phyloP scores from a whole-genome alignment of 2,329 filamentous ascomycete species.

The Xylariaceae sp. region DNA sequence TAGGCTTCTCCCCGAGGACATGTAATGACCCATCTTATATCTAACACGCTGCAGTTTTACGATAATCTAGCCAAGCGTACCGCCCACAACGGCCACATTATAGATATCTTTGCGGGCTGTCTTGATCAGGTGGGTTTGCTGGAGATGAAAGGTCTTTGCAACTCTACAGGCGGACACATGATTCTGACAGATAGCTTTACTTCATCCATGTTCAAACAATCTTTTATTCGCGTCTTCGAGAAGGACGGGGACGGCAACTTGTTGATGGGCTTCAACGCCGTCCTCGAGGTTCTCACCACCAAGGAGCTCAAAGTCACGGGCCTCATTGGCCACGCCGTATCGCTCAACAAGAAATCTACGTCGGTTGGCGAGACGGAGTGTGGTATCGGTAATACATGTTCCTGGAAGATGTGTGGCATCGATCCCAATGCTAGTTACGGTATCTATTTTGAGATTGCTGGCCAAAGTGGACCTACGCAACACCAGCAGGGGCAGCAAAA shows the following conservation, averaged over 20 bases:
- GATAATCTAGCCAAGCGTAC: slow-evolving; percentile 90
- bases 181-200: slow-evolving; percentile 98
- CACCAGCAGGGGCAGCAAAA: slow-evolving; percentile 86
- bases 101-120: slow-evolving; percentile 97
- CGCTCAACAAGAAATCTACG: slow-evolving; percentile 95
- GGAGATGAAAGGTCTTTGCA: slow-evolving; percentile 97
- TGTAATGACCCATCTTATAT: background rate
- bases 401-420: slow-evolving; percentile 99
- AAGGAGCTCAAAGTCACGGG: slow-evolving; percentile 98
- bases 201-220: slow-evolving; percentile 99
- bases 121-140: slow-evolving; percentile 94
- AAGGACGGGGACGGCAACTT: slow-evolving; percentile 94
- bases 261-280: slow-evolving; percentile 97
- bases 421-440: slow-evolving; percentile 92
- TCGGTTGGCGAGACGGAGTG: slow-evolving; percentile 98
- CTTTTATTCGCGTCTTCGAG: slow-evolving; percentile 94
- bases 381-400: slow-evolving; percentile 96
- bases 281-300: slow-evolving; percentile 91
- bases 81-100: slow-evolving; percentile 93
- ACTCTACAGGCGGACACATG: slow-evolving; percentile 96
- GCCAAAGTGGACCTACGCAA: slow-evolving; percentile 80
- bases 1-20: slow-evolving; percentile 22
- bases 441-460: slow-evolving; percentile 96
- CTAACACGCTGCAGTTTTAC: slow-evolving; percentile 67
- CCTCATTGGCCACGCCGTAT: slow-evolving; percentile 93